Conservation (phyloP, 345 rosid genomes). For the Eucalyptus curtisii region DNA sequence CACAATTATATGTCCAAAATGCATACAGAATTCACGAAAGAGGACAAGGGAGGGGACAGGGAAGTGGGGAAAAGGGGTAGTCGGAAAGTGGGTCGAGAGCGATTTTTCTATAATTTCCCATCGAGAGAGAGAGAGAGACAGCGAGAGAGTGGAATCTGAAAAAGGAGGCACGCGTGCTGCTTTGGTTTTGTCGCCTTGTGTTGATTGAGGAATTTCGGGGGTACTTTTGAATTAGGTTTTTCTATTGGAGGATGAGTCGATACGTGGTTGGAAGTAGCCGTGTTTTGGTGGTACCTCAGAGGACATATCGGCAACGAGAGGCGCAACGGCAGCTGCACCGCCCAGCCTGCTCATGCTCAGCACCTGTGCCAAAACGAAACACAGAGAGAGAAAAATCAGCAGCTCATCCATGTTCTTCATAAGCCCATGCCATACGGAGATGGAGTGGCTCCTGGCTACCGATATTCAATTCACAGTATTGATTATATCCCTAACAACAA, state of each 20-base stretch:
- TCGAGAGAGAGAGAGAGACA: not conserved
- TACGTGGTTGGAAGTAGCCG: not conserved
- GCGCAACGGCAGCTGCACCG: slow-evolving; percentile 78
- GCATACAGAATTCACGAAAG: not conserved
- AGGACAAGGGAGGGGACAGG: not conserved
- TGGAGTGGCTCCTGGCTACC: not conserved
- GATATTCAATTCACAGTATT: not conserved
- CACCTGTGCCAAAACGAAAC: slow-evolving; percentile 28
- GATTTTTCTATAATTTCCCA: not conserved
- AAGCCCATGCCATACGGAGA: not conserved
- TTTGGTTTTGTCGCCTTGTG: slow-evolving; percentile 40
- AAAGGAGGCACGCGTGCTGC: slow-evolving; percentile 79
- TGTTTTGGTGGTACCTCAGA: slow-evolving; percentile 36
- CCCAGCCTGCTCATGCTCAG: slow-evolving; percentile 96
- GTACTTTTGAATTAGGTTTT: not conserved
- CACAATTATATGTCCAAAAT: not conserved
- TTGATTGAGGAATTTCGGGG: not conserved
- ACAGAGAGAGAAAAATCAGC: not conserved
- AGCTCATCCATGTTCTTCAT: not conserved
- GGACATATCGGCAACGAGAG: slow-evolving; percentile 68
- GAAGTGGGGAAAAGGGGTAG: not conserved
- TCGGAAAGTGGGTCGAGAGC: not conserved
- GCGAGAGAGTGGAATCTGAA: slow-evolving; percentile 30
- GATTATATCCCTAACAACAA: not conserved
- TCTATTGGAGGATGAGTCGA: not conserved